These are phyloP conservation scores for Ustilago nuda DNA, from an alignment of 1,284 basidiomycete genomes.

Conservation along the genomic window DNA sequence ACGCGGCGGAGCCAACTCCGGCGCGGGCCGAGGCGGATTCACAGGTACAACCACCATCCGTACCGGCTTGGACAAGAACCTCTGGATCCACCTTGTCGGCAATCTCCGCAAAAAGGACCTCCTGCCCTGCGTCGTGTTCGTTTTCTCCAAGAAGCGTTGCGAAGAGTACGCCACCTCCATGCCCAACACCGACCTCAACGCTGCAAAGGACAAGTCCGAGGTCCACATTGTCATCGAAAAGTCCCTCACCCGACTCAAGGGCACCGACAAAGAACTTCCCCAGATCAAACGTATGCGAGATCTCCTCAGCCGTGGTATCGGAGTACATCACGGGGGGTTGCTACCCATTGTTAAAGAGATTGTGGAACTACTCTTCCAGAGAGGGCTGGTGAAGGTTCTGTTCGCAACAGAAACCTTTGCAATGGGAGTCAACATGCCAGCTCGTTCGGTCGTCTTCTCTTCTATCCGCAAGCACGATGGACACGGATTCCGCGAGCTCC, in stretches of 20 bases:
- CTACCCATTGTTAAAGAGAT: conserved; percentile 93
- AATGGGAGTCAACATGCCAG: conserved; percentile 99
- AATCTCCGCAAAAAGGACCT: conserved; percentile 86
- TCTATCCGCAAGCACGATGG: conserved; percentile 96
- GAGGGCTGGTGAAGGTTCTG: conserved; percentile 94
- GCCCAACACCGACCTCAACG: conserved; percentile 88
- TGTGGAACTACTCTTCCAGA: conserved; percentile 94
- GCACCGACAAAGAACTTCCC: conserved; percentile 90
- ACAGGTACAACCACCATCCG: conserved; percentile 31
- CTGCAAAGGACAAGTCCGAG: conserved; percentile 90
- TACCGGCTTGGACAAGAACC: conserved; percentile 81
- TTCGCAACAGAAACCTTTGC: conserved; percentile 99
- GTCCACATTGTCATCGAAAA: conserved; percentile 94
- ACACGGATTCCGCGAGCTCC: conserved; percentile 82
- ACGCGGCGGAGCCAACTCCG: conserved; percentile 70
- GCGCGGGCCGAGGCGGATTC: conserved; percentile 72
- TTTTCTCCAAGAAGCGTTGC: conserved; percentile 95
- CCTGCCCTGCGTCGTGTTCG: conserved; percentile 95
- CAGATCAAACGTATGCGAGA: conserved; percentile 94
- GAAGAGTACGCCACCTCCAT: conserved; percentile 94
- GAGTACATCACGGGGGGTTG: conserved; percentile 96
- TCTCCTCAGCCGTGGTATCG: conserved; percentile 89
- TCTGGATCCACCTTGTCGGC: conserved; percentile 92
- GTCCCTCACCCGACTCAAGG: conserved; percentile 86
- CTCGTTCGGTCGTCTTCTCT: conserved; percentile 95